phyloP scores from a whole-genome alignment of 75 land plant species.

The Pinus tabuliformis region DNA sequence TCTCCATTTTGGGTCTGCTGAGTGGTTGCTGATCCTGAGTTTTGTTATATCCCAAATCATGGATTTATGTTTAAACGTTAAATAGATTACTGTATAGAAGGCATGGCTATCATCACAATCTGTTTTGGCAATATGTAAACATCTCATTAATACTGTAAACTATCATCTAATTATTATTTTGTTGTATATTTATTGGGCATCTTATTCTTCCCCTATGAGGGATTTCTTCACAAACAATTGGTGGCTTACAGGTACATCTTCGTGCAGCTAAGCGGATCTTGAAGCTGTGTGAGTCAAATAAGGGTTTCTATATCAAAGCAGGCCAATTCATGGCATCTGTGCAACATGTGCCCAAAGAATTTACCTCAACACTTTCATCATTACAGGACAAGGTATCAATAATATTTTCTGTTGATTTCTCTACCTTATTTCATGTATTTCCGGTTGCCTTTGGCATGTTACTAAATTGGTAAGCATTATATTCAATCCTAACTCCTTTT shows the following conservation, averaged over 20 bases:
- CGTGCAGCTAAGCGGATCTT: constrained; percentile 81
- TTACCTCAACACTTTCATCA: constrained; percentile 65
- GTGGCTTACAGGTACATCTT: constrained; percentile 63
- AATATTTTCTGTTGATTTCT: not conserved
- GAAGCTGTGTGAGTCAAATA: constrained; percentile 79
- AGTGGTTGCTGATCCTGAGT: too few relatives aligned
- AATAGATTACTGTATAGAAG: too few relatives aligned
- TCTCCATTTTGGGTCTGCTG: too few relatives aligned
- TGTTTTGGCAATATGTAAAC: too few relatives aligned
- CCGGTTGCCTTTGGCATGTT: not conserved
- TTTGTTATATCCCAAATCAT: too few relatives aligned
- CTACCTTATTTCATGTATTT: not conserved
- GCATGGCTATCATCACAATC: too few relatives aligned
- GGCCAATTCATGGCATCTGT: constrained; percentile 90
- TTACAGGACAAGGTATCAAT: constrained; percentile 78
- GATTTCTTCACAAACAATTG: too few relatives aligned
- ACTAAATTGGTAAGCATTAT: constrained; percentile 7
- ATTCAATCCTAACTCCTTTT: not conserved
- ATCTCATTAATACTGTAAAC: too few relatives aligned
- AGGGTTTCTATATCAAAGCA: constrained; percentile 93
- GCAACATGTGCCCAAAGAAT: constrained; percentile 83
- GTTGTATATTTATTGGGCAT: too few relatives aligned
- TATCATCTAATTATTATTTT: too few relatives aligned
- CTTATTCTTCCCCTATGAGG: too few relatives aligned
- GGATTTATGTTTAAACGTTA: too few relatives aligned